These are phyloP conservation scores for Discostella stelligeroides DNA, from an alignment of 108 stramenopile species.

Conservation along the genomic window DNA sequence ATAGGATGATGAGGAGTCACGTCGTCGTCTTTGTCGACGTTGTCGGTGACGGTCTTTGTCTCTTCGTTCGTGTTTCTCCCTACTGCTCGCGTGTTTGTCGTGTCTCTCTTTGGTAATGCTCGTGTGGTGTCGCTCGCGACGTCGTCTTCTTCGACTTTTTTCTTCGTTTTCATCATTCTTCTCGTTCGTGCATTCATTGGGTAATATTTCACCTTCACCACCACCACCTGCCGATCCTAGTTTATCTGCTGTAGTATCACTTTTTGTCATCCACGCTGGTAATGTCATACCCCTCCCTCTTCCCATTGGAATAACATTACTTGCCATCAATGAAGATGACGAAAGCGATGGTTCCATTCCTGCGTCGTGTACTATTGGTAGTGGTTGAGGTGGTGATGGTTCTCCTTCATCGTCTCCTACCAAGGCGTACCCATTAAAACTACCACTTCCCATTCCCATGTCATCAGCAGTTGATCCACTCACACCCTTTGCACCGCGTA, in stretches of 20 bases:
- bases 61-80: not conserved
- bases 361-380: not conserved
- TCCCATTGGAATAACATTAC: conserved; percentile 43
- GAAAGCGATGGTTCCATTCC: not conserved
- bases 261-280: conserved; percentile 70
- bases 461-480: conserved; percentile 3
- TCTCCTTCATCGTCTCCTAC: conserved; percentile 77
- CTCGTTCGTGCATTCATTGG: not conserved
- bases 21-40: conserved; percentile 16
- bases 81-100: conserved; percentile 1
- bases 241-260: too few relatives aligned
- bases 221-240: too few relatives aligned
- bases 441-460: too few relatives aligned
- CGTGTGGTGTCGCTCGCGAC: conserved; percentile 1
- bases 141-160: not conserved
- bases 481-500: conserved; percentile 16
- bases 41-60: conserved; percentile 6
- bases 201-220: too few relatives aligned
- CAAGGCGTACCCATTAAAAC: conserved; percentile 67
- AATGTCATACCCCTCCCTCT: conserved; percentile 63
- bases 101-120: not conserved
- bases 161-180: not conserved
- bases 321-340: not conserved
- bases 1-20: too few relatives aligned
- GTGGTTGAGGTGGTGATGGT: not conserved